Conservation (phyloP, 257 asterid species). For the Henckelia pumila region DNA sequence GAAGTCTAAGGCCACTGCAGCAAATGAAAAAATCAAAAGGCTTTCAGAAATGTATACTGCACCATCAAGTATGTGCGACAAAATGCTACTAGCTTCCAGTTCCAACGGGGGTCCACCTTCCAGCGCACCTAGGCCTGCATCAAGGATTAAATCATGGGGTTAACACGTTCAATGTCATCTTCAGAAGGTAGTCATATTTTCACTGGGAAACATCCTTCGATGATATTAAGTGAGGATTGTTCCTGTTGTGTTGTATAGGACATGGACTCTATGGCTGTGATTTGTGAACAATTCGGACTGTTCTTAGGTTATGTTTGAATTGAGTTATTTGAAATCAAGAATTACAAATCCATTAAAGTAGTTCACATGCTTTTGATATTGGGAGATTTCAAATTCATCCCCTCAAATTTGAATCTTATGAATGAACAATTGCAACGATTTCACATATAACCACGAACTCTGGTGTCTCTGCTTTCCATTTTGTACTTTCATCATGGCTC, state of each 20-base stretch:
- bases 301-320: background rate
- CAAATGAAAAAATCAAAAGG: conserved; percentile 73
- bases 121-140: conserved; percentile 74
- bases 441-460: background rate
- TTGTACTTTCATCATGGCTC: background rate
- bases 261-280: background rate
- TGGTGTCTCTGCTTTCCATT: no score
- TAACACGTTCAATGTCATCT: background rate
- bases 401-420: no score
- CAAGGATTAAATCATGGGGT: conserved; percentile 6
- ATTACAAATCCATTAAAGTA: background rate
- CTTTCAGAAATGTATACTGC: conserved; percentile 66
- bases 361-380: background rate
- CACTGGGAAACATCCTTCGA: background rate
- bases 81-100: conserved; percentile 51
- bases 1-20: conserved; percentile 79
- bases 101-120: conserved; percentile 60
- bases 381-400: no score
- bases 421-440: no score
- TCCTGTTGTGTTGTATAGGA: background rate
- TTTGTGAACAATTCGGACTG: background rate
- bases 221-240: background rate
- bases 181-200: background rate
- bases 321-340: background rate
- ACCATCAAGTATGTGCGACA: conserved; percentile 53